Base-by-base conservation (phyloP, 495 filamentous ascomycete species). In the Hyphodiscus hymeniophilus region DNA sequence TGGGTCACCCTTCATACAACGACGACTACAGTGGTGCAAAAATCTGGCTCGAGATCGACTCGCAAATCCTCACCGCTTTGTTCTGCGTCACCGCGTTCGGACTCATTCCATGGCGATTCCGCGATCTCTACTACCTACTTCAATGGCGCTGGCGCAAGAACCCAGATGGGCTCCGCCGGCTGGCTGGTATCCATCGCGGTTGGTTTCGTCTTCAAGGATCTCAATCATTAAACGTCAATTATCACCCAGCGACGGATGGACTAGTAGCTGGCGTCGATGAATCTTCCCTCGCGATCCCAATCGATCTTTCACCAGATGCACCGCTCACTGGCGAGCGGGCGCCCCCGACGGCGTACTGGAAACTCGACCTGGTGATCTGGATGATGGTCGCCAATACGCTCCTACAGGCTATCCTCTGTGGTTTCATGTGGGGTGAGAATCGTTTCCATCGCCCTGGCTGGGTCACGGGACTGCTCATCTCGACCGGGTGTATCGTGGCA, bases 1-100 rank as follows among this genome's bases (percentile, higher is more conserved):
- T 50, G 47, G 35, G 17, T 20, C 39, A 42, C 15, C 39, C 39
- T 22, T 17, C 11, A 2, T 42, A 20, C 71, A 69, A 83, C 65
- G 66, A 84, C 60, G 77, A 85, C 57, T 64, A 89, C 54, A 82
- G 78, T 0, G 75, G 82, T 0, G 76, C 85, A 7, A 70, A 82
- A 13, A 77, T 80, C 46, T 94, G 88, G 89, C 77, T 94, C 42
- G 89, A 94, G 60, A 85, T 80, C 55, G 82, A 85, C 57, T 82
- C 82, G 3, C 88, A 95, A 58, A 84, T 95, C 50, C 71, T 94
- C 16, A 95, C 83, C 52, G 84, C 71, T 0, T 74, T 95, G 1
- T 94, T 95, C 71, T 90, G 87, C 66, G 80, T 94, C 11, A 87
- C 88, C 1, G 86, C 82, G 3, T 85, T 91, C 42, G 88, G 89